Evolutionary conservation across 306 rosid genomes (phyloP).

Genomic region (Cicer pinnatifidum): DNA sequence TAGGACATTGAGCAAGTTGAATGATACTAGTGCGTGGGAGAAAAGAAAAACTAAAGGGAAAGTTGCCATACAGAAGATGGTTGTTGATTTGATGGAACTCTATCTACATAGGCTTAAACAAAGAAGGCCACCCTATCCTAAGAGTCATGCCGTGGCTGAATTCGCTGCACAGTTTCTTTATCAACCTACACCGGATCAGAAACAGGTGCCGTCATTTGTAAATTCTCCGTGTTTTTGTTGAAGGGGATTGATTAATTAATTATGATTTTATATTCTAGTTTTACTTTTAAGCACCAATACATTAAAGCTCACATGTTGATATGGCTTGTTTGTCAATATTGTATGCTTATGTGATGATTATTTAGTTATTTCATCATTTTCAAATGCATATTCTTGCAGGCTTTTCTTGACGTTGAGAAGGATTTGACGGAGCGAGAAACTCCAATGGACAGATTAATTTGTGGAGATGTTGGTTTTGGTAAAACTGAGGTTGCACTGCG

Average conservation of each 20-base stretch:
- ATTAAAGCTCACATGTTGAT: conserved; percentile 1
- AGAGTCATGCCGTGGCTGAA: conserved; percentile 54
- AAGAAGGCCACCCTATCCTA: conserved; percentile 77
- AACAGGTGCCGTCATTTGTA: conserved; percentile 54
- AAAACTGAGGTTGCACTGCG: conserved; percentile 99
- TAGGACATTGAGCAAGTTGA: conserved; percentile 80
- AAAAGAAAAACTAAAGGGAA: conserved; percentile 80
- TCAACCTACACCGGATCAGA: conserved; percentile 87
- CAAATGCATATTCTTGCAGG: conserved; percentile 52
- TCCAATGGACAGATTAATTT: conserved; percentile 95
- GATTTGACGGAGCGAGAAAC: conserved; percentile 85
- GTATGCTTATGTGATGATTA: conserved; percentile 37
- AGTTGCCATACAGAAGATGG: conserved; percentile 96
- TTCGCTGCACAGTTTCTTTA: conserved; percentile 74
- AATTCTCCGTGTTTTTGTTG: conserved; percentile 21
- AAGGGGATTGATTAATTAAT: conserved; percentile 7
- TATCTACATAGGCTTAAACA: conserved; percentile 90
- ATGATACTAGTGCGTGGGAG: conserved; percentile 80
- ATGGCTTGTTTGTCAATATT: not conserved
- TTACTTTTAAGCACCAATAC: conserved; percentile 13
- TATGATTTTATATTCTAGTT: conserved; percentile 18
- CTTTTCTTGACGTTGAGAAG: conserved; percentile 85
- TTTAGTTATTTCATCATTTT: conserved; percentile 38
- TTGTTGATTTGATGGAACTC: conserved; percentile 95
- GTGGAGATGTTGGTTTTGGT: conserved; percentile 99